Conservation (phyloP, 768 basidiomycete genomes). For the Sutorius australiensis region DNA sequence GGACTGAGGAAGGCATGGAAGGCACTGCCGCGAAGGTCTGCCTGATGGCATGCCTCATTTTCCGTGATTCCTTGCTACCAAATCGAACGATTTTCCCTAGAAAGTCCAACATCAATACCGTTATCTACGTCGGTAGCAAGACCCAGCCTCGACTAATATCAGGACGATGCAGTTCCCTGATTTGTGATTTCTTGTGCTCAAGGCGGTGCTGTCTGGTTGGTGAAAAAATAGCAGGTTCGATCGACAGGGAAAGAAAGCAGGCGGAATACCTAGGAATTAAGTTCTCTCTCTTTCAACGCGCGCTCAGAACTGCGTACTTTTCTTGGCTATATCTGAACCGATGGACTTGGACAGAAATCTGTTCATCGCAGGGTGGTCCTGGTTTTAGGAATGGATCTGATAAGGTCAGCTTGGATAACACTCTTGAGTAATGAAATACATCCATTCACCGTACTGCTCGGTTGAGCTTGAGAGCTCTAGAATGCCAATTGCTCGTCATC, state of each 20-base stretch:
- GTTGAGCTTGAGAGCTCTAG: too few relatives aligned
- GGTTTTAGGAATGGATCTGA: too few relatives aligned
- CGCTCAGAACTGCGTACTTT: not conserved
- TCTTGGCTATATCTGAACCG: not conserved
- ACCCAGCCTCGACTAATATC: not conserved
- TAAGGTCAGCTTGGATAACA: too few relatives aligned
- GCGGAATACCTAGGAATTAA: not conserved
- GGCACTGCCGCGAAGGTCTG: conserved; percentile 27
- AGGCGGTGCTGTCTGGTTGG: conserved; percentile 4
- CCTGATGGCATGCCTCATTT: conserved; percentile 10
- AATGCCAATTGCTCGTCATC: too few relatives aligned
- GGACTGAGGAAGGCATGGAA: conserved; percentile 59
- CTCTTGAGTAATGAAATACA: too few relatives aligned
- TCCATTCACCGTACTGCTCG: too few relatives aligned
- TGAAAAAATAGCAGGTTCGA: not conserved
- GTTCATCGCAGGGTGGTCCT: too few relatives aligned
- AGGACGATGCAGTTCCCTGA: not conserved
- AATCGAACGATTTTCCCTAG: conserved; percentile 4
- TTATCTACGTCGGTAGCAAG: conserved; percentile 1
- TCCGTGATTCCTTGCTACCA: not conserved
- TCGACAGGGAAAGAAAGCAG: not conserved
- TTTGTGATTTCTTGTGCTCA: conserved; percentile 11
- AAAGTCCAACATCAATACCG: not conserved
- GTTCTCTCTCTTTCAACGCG: not conserved
- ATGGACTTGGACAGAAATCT: not conserved